phyloP scores from a whole-genome alignment of 306 rosid species.

The Purshia tridentata region DNA sequence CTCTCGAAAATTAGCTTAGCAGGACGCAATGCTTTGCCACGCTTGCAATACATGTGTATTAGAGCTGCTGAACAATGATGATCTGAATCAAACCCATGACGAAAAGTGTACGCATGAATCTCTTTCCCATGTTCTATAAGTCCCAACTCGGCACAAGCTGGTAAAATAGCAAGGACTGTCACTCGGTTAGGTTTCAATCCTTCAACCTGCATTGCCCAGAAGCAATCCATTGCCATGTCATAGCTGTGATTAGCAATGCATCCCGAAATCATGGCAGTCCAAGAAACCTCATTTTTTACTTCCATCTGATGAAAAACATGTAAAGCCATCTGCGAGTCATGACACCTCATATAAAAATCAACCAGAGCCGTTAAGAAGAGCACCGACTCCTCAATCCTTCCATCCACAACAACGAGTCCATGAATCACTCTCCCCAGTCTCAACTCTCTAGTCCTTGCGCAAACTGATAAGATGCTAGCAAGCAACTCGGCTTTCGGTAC shows the following conservation, averaged over 20 bases:
- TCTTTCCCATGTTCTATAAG: constrained; percentile 45
- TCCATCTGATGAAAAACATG: constrained; percentile 48
- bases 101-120: constrained; percentile 57
- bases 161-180: constrained; percentile 44
- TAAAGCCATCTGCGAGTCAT: constrained; percentile 39
- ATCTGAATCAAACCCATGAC: constrained; percentile 46
- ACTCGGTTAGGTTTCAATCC: constrained; percentile 60
- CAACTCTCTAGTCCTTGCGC: constrained; percentile 40
- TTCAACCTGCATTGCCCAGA: constrained; percentile 50
- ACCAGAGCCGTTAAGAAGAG: constrained; percentile 56
- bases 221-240: constrained; percentile 39
- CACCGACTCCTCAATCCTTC: constrained; percentile 39
- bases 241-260: constrained; percentile 34
- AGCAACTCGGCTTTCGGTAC: constrained; percentile 54
- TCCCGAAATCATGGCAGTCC: constrained; percentile 71
- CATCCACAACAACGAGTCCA: constrained; percentile 46
- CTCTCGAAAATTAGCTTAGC: constrained; percentile 48
- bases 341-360: constrained; percentile 57
- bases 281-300: constrained; percentile 60
- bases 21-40: constrained; percentile 36
- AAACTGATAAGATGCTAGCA: constrained; percentile 48
- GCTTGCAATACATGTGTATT: constrained; percentile 48
- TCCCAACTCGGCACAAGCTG: constrained; percentile 51
- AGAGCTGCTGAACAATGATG: constrained; percentile 57
- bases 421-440: constrained; percentile 55